Conservation (phyloP, 1,139 yeast genomes). For the Eremothecium gossypii region DNA sequence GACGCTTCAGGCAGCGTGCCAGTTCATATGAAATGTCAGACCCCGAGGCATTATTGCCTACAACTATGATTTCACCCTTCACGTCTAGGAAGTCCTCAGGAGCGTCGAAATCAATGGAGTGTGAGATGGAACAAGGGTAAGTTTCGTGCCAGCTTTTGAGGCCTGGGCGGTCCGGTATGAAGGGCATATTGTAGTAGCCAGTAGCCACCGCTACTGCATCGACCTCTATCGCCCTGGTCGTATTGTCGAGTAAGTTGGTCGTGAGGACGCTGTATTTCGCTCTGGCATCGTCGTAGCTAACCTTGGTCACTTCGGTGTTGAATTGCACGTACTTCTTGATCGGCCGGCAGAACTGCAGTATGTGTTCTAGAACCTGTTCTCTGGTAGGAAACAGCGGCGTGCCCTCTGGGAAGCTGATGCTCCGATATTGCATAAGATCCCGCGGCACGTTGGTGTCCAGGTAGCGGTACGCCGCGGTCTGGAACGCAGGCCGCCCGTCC, state of each 20-base stretch:
- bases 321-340: conserved; percentile 33
- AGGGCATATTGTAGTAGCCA: conserved; percentile 52
- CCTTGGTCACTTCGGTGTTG: conserved; percentile 33
- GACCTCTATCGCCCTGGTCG: conserved; percentile 29
- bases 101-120: conserved; percentile 49
- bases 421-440: conserved; percentile 47
- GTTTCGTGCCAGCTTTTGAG: conserved; percentile 38
- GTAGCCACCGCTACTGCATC: conserved; percentile 51
- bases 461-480: conserved; percentile 30
- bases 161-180: conserved; percentile 46
- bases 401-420: conserved; percentile 37
- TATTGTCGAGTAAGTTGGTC: conserved; percentile 29
- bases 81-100: conserved; percentile 36
- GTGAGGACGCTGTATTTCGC: conserved; percentile 39
- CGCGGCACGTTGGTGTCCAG: conserved; percentile 58
- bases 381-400: conserved; percentile 44
- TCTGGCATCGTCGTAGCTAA: conserved; percentile 21
- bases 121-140: conserved; percentile 43
- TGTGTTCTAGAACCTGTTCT: conserved; percentile 39
- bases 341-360: conserved; percentile 37
- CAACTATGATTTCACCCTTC: conserved; percentile 38
- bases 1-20: conserved; percentile 30
- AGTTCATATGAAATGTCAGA: conserved; percentile 45
- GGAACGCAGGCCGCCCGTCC: conserved; percentile 17
- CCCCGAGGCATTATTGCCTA: conserved; percentile 54